Evolutionary conservation across 495 filamentous ascomycete genomes (phyloP).

Genomic region (Penicillium egyptiacum): DNA sequence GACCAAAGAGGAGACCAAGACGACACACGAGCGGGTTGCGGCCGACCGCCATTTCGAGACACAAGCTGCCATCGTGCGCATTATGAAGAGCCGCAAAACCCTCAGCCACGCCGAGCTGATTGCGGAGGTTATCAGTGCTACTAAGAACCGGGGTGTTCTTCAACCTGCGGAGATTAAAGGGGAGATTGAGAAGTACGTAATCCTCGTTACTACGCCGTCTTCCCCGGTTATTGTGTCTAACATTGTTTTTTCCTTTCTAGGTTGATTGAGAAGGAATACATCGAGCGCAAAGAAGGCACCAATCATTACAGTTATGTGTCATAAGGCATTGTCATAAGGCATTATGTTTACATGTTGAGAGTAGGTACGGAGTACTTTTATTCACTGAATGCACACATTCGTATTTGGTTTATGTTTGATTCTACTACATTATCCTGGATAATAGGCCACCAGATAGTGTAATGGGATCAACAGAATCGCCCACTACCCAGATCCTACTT

Average conservation of each 20-base stretch:
- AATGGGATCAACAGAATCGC: no score
- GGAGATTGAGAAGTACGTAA: slow-evolving; percentile 87
- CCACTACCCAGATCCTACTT: no score
- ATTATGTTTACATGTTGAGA: not conserved
- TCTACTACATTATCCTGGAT: no score
- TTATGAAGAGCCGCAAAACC: slow-evolving; percentile 94
- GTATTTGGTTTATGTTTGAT: not conserved
- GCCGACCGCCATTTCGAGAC: slow-evolving; percentile 92
- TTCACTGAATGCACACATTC: not conserved
- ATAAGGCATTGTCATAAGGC: slow-evolving; percentile 55
- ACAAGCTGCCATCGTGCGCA: slow-evolving; percentile 93
- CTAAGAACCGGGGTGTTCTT: slow-evolving; percentile 76
- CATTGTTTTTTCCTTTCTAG: slow-evolving; percentile 37
- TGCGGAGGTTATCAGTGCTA: slow-evolving; percentile 83
- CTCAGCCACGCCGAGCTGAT: slow-evolving; percentile 82
- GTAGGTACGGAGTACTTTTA: not conserved
- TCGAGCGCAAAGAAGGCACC: slow-evolving; percentile 78
- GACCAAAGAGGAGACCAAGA: slow-evolving; percentile 86
- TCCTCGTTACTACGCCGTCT: not conserved
- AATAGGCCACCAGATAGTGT: no score
- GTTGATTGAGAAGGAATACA: slow-evolving; percentile 93
- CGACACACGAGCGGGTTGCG: slow-evolving; percentile 84
- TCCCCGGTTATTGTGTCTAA: slow-evolving; percentile 1
- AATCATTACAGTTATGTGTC: slow-evolving; percentile 76
- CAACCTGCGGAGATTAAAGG: slow-evolving; percentile 87